Evolutionary conservation across 2,329 filamentous ascomycete species (phyloP).

Genomic region (Neonectria ditissima): DNA sequence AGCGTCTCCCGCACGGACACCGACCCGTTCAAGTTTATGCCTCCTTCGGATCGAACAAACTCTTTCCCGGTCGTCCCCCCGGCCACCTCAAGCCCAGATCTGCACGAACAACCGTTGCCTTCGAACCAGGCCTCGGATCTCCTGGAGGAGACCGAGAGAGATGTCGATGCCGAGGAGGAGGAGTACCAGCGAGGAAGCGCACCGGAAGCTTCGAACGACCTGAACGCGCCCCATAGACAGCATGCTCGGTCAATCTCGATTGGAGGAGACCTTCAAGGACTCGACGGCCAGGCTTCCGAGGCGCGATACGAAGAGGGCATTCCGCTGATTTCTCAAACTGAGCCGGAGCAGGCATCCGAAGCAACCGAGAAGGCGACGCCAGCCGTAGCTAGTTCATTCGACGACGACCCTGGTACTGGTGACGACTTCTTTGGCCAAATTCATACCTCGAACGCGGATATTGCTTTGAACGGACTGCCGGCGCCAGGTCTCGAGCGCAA

Average conservation of each 20-base stretch:
- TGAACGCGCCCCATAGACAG: constrained; percentile 32
- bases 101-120: constrained; percentile 54
- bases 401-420: constrained; percentile 62
- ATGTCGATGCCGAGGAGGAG: constrained; percentile 58
- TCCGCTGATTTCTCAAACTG: constrained; percentile 65
- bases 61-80: constrained; percentile 71
- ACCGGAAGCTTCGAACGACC: constrained; percentile 24
- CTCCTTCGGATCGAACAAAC: constrained; percentile 68
- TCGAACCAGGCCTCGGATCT: constrained; percentile 66
- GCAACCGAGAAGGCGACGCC: constrained; percentile 37
- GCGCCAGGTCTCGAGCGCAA: constrained; percentile 68
- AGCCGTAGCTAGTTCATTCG: constrained; percentile 51
- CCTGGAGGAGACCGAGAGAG: constrained; percentile 64
- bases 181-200: constrained; percentile 39
- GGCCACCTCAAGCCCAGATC: constrained; percentile 43
- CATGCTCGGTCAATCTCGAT: constrained; percentile 52
- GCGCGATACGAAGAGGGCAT: constrained; percentile 78
- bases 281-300: constrained; percentile 60
- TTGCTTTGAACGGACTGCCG: constrained; percentile 25
- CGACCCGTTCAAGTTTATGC: constrained; percentile 71
- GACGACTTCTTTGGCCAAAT: constrained; percentile 73
- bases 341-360: constrained; percentile 12
- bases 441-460: constrained; percentile 48
- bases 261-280: constrained; percentile 57
- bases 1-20: constrained; percentile 62